Evolutionary conservation across 164 flowering plant species (phyloP), one percentile per base, ranked within the genome.

Genomic region (Amborella trichopoda): DNA sequence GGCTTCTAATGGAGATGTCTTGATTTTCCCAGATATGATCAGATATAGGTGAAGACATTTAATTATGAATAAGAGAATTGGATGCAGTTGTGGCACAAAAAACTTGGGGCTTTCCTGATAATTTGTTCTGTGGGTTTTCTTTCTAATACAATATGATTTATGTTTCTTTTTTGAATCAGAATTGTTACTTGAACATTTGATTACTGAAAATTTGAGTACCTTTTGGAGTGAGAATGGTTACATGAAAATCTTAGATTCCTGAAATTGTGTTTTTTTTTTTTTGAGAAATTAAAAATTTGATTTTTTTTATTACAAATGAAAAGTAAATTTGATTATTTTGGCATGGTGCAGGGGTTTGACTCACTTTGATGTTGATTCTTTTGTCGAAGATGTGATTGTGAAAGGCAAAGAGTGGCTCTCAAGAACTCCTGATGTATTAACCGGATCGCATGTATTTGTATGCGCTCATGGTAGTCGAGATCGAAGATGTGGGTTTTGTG

Each of bases 401-500:
- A 71, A 64, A 46, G 77, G 77, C 16, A 66, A 65, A 28, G 57
- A 75, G 21, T 84, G 93, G 93, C 53, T 42, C 17, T 60, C 83
- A 54, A 84, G 81, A 49, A 55, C 54, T 40, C 70, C 45, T 44
- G 90, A 78, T 66, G 49, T 26, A 19, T 62, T 87, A 55, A 53
- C 65, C 44, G 95, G 88, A 41, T 77, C 86, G 0, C 70, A 73
- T 61, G 68, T 91, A 2, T 91, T 91, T 64, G 94, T 91, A 13
- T 91, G 99, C 55, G 67, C 86, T 51, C 99, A 91, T 62, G 82
- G 61, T 38, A 84, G 76, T 60, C 79, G 95, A 39, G 99, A 91
- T 58, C 51, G 54, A 62, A 77, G 96, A 65, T 91, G 99, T 60
- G 99, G 96, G 53, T 84, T 87, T 48, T 91, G 99, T 70, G 99